Conservation (phyloP, 1,139 yeast genomes). For the Blastobotrys proliferans region DNA sequence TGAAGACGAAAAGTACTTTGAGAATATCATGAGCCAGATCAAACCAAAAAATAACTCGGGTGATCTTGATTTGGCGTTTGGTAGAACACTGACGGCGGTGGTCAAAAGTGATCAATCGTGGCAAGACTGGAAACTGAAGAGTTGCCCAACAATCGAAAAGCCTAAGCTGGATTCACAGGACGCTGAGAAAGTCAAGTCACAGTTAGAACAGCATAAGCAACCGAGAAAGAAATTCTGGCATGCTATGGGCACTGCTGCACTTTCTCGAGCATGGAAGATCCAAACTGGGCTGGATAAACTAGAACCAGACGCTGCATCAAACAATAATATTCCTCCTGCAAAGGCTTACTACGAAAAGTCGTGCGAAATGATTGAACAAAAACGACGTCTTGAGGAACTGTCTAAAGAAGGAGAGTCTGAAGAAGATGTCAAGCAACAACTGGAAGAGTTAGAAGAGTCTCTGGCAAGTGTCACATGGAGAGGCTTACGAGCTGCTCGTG, state of each 20-base stretch:
- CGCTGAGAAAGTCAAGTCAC: slow-evolving; percentile 15
- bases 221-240: slow-evolving; percentile 31
- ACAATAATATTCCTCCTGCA: slow-evolving; percentile 22
- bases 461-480: slow-evolving; percentile 32
- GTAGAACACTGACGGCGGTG: slow-evolving; percentile 24
- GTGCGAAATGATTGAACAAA: slow-evolving; percentile 11
- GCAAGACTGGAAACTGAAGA: slow-evolving; percentile 36
- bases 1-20: slow-evolving; percentile 23
- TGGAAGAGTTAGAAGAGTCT: slow-evolving; percentile 16
- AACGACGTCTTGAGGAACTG: neutral
- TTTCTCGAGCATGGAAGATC: slow-evolving; percentile 33
- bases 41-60: slow-evolving; percentile 5
- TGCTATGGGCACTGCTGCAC: slow-evolving; percentile 37
- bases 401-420: slow-evolving; percentile 8
- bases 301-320: too few relatives aligned
- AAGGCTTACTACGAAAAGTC: slow-evolving; percentile 20
- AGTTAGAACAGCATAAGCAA: slow-evolving; percentile 18
- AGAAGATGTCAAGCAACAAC: slow-evolving; percentile 13
- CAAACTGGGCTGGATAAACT: slow-evolving; percentile 28
- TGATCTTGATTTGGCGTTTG: slow-evolving; percentile 23
- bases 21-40: slow-evolving; percentile 8
- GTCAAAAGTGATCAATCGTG: slow-evolving; percentile 31
- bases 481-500: slow-evolving; percentile 34
- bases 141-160: slow-evolving; percentile 33
- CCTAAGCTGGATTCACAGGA: slow-evolving; percentile 19